Evolutionary conservation across 1,139 yeast species (phyloP).

Genomic region (Saccharomyces pastorianus): DNA sequence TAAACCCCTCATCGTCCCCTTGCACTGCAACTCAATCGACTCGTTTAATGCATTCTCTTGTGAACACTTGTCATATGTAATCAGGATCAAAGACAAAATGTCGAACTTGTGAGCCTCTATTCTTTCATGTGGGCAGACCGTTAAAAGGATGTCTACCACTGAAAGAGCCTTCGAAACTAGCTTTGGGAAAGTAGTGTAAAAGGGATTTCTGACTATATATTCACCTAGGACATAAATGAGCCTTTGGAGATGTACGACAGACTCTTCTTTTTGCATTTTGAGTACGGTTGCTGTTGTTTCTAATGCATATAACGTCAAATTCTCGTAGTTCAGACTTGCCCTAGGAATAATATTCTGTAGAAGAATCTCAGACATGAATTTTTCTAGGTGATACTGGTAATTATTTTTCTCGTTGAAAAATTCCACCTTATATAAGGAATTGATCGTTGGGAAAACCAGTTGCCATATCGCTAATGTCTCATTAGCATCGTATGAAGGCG

Average conservation of each 20-base stretch:
- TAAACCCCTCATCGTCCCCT: background rate
- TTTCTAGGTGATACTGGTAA: constrained; percentile 11
- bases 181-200: constrained; percentile 17
- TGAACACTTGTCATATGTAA: constrained; percentile 21
- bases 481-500: constrained; percentile 21
- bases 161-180: constrained; percentile 13
- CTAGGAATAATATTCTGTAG: constrained; percentile 25
- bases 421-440: constrained; percentile 15
- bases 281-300: constrained; percentile 7
- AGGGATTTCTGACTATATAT: constrained; percentile 23
- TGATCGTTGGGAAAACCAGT: constrained; percentile 22
- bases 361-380: constrained; percentile 19
- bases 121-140: constrained; percentile 16
- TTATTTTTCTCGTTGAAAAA: constrained; percentile 4
- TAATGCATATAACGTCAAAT: constrained; percentile 15
- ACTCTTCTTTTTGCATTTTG: constrained; percentile 6
- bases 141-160: constrained; percentile 9
- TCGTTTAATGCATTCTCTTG: constrained; percentile 17
- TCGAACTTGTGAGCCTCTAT: constrained; percentile 23
- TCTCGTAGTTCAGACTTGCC: constrained; percentile 18
- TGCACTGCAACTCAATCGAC: background rate
- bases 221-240: constrained; percentile 26
- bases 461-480: constrained; percentile 17
- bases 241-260: constrained; percentile 21
- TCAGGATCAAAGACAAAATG: constrained; percentile 17